phyloP scores from a whole-genome alignment of 2,329 filamentous ascomycete genomes.

The Ophiostoma fasciatum region DNA sequence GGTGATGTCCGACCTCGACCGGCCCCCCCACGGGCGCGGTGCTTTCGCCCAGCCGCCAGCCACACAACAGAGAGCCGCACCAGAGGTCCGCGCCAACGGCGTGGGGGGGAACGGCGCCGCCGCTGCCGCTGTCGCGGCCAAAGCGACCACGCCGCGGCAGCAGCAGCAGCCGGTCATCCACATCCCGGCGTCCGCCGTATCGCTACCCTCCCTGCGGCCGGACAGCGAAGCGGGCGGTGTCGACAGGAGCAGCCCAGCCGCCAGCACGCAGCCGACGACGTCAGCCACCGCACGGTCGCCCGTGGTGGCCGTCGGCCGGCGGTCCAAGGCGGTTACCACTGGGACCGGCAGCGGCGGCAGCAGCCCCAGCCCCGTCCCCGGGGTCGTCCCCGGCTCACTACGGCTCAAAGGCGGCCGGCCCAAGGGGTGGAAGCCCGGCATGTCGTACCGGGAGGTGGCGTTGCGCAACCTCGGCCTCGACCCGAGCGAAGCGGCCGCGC shows the following conservation, averaged over 20 bases:
- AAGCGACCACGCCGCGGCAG: background rate
- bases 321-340: background rate
- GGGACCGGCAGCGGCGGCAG: too few relatives aligned
- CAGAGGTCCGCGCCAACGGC: too few relatives aligned
- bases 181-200: too few relatives aligned
- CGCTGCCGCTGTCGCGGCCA: too few relatives aligned
- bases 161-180: background rate
- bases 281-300: background rate
- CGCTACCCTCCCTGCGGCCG: too few relatives aligned
- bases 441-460: conserved; percentile 16
- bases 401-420: conserved; percentile 29
- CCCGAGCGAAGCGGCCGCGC: conserved; percentile 2
- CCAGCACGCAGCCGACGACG: background rate
- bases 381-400: too few relatives aligned
- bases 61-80: too few relatives aligned
- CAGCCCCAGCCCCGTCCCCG: too few relatives aligned
- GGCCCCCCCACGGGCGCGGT: too few relatives aligned
- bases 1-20: conserved; percentile 8
- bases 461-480: conserved; percentile 10
- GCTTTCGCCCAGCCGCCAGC: too few relatives aligned
- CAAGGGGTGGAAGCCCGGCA: conserved; percentile 28
- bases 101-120: too few relatives aligned
- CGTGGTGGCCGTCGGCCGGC: conserved; percentile 4
- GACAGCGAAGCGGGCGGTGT: too few relatives aligned
- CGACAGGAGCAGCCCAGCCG: background rate